Percentiles rank a stretch among this genome's conserved stretches.
Conservation (phyloP, 179 eudicot species). For the Corrigiola litoralis region DNA sequence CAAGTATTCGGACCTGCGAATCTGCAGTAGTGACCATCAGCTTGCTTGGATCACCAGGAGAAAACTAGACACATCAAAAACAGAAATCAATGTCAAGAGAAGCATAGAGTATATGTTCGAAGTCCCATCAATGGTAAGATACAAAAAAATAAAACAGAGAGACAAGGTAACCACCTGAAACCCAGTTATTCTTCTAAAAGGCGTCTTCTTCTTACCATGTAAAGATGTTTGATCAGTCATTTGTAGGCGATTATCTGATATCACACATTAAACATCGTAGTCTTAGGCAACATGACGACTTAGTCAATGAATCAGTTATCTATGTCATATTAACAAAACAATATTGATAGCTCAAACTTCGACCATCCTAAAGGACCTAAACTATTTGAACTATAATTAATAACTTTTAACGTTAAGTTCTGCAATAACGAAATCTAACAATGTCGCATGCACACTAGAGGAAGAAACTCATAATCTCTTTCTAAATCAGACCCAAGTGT, state of each 20-base stretch:
- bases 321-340: neutral
- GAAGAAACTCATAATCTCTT: neutral
- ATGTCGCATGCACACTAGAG: neutral
- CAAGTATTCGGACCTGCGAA: conserved; percentile 67
- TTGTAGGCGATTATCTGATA: conserved; percentile 51
- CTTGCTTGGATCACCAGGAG: conserved; percentile 61
- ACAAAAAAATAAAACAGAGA: neutral
- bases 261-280: neutral
- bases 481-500: neutral
- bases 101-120: neutral
- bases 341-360: neutral
- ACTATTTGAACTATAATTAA: neutral
- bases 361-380: neutral
- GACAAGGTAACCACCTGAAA: conserved; percentile 57
- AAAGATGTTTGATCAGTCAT: conserved; percentile 47
- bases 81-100: conserved; percentile 6
- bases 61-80: conserved; percentile 46
- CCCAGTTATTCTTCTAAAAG: conserved; percentile 61
- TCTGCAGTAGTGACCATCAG: conserved; percentile 87
- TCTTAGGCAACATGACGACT: neutral
- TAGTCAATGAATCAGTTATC: neutral
- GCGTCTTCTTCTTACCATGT: conserved; percentile 62
- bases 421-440: no score
- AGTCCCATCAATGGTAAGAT: neutral
- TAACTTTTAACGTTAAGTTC: no score